Conservation (phyloP, 2,329 filamentous ascomycete species). For the Gremmenia infestans region DNA sequence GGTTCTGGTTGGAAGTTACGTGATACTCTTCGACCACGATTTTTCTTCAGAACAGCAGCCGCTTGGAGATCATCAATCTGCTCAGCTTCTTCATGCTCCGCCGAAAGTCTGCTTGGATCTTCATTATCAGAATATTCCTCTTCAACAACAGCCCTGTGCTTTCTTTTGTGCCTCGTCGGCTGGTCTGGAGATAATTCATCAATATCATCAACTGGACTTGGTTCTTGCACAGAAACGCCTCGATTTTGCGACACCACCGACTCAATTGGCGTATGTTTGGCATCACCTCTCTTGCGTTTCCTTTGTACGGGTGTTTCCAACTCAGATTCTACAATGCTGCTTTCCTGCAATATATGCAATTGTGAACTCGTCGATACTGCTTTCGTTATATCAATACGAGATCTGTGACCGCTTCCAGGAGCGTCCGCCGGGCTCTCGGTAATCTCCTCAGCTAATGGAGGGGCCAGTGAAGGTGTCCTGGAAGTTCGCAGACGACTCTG, state of each 20-base stretch:
- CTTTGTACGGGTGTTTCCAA: slow-evolving; percentile 15
- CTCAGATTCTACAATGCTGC: slow-evolving; percentile 2
- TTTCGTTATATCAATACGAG: slow-evolving; percentile 39
- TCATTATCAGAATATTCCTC: not conserved
- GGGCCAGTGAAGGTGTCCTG: slow-evolving; percentile 7
- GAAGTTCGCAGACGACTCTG: slow-evolving; percentile 5
- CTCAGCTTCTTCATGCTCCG: slow-evolving; percentile 30
- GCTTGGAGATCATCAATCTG: slow-evolving; percentile 33
- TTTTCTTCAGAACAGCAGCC: slow-evolving; percentile 33
- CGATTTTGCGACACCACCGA: not conserved
- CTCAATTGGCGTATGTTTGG: not conserved
- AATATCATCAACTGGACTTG: not conserved
- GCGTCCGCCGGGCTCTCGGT: slow-evolving; percentile 50
- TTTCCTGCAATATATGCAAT: slow-evolving; percentile 11
- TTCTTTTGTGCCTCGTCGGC: not conserved
- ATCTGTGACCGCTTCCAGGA: slow-evolving; percentile 50
- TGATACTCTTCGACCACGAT: slow-evolving; percentile 34
- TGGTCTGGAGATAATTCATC: slow-evolving; percentile 32
- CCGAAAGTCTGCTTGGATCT: slow-evolving; percentile 20
- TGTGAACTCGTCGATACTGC: slow-evolving; percentile 12
- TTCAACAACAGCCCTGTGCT: slow-evolving; percentile 15
- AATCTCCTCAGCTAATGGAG: slow-evolving; percentile 37
- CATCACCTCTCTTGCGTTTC: slow-evolving; percentile 22
- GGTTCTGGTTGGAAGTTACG: slow-evolving; percentile 19
- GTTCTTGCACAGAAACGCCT: too few species aligned